phyloP scores from a whole-genome alignment of 805 yeast species.

The Nakazawaea wickerhamii region DNA sequence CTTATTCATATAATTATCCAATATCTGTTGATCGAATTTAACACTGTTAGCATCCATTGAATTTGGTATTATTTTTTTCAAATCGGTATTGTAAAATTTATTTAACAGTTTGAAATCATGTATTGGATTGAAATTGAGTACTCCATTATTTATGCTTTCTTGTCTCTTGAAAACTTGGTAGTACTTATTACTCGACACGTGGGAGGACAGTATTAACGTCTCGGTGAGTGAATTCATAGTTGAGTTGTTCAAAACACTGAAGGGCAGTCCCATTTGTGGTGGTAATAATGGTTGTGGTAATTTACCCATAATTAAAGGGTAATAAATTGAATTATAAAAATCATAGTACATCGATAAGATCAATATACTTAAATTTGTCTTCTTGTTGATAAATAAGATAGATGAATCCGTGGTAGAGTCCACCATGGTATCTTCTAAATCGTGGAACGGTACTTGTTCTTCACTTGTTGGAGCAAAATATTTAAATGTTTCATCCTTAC shows the following conservation, averaged over 20 bases:
- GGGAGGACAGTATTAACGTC: conserved; percentile 8
- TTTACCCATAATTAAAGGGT: conserved; percentile 5
- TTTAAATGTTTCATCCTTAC: conserved; percentile 11
- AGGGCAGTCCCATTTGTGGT: not conserved
- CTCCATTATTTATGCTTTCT: conserved; percentile 7
- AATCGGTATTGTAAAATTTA: not conserved
- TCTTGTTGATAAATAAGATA: conserved; percentile 9
- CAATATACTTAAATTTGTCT: conserved; percentile 1
- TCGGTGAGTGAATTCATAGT: conserved; percentile 3
- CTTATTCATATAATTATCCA: conserved; percentile 4
- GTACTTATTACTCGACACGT: conserved; percentile 5
- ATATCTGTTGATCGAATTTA: not conserved
- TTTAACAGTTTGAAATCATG: conserved; percentile 6
- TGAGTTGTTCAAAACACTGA: too few species aligned
- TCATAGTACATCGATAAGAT: conserved; percentile 12
- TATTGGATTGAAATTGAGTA: conserved; percentile 2
- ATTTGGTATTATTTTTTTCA: conserved; percentile 3
- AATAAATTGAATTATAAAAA: conserved; percentile 1
- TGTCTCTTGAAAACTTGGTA: conserved; percentile 7
- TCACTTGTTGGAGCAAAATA: conserved; percentile 2
- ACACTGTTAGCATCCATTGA: not conserved
- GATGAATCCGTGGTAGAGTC: conserved; percentile 13
- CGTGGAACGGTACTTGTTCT: conserved; percentile 8
- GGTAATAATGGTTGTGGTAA: not conserved
- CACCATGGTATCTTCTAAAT: conserved; percentile 11